Percentiles rank a stretch among this genome's conserved stretches.
Conservation (phyloP, 345 rosid genomes). For the Raphanus sativus region DNA sequence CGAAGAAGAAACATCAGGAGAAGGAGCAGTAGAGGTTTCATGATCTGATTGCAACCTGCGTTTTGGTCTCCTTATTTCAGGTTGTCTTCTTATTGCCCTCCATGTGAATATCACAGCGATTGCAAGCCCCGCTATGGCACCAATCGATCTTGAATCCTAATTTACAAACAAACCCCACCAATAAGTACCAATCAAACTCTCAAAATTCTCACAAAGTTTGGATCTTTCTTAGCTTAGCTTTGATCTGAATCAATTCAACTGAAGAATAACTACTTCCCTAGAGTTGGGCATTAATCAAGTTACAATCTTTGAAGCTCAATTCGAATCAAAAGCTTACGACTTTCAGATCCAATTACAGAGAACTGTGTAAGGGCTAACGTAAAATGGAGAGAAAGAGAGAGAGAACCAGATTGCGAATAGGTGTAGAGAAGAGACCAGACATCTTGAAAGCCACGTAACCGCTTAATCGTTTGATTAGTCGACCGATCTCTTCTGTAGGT, state of each 20-base stretch:
- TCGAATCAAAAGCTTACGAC: neutral
- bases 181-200: too few species aligned
- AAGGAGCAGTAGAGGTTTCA: constrained; percentile 39
- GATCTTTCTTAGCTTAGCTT: neutral
- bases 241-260: neutral
- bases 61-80: constrained; percentile 73
- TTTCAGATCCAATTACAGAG: constrained; percentile 39
- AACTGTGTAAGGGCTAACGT: neutral
- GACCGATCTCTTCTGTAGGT: constrained; percentile 74
- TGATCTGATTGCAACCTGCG: constrained; percentile 49
- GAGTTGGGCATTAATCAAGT: neutral
- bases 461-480: constrained; percentile 85
- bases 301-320: neutral
- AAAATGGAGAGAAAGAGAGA: neutral
- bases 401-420: constrained; percentile 66
- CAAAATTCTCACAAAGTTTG: neutral
- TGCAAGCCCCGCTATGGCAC: constrained; percentile 95
- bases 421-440: constrained; percentile 54
- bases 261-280: neutral
- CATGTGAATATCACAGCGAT: constrained; percentile 84
- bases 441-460: constrained; percentile 62
- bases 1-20: constrained; percentile 45
- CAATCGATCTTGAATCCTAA: constrained; percentile 87
- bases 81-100: constrained; percentile 68
- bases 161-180: neutral